Percentiles rank a stretch among this genome's conserved stretches.
Conservation (phyloP, 805 yeast species). For the Cyberlindnera euphorbiae region DNA sequence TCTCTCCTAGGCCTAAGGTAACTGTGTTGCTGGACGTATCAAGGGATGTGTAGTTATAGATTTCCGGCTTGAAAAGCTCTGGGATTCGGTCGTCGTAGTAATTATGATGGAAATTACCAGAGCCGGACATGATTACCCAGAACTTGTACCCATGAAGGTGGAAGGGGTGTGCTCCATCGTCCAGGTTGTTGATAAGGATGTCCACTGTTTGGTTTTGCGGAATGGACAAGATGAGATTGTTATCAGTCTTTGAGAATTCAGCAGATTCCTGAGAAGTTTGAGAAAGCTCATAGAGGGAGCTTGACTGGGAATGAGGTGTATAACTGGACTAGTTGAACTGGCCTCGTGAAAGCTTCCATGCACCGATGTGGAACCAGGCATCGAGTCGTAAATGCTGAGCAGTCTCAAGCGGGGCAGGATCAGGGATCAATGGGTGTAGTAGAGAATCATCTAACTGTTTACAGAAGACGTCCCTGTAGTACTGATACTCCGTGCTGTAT, state of each 20-base stretch:
- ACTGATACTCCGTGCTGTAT: slow-evolving; percentile 13
- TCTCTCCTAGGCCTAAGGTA: slow-evolving; percentile 35
- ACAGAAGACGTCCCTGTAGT: slow-evolving; percentile 19
- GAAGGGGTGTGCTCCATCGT: slow-evolving; percentile 64
- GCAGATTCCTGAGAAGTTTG: slow-evolving; percentile 8
- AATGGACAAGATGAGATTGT: slow-evolving; percentile 15
- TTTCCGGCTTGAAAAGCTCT: slow-evolving; percentile 41
- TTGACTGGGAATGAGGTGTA: slow-evolving; percentile 14
- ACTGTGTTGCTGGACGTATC: too few relatives aligned
- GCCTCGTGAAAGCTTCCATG: slow-evolving; percentile 23
- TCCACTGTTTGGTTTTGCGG: slow-evolving; percentile 38
- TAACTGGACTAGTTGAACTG: slow-evolving; percentile 25
- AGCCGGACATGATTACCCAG: slow-evolving; percentile 25
- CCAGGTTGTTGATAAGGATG: slow-evolving; percentile 59
- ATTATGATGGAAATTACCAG: slow-evolving; percentile 23
- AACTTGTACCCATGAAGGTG: slow-evolving; percentile 49
- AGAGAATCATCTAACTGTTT: slow-evolving; percentile 24
- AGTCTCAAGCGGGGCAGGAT: slow-evolving; percentile 17
- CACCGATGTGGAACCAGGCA: slow-evolving; percentile 25
- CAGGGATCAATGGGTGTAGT: slow-evolving; percentile 20
- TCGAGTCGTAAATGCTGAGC: slow-evolving; percentile 17
- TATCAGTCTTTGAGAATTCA: not conserved
- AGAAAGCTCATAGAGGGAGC: slow-evolving; percentile 17
- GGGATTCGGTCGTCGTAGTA: slow-evolving; percentile 23
- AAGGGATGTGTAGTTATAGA: too few relatives aligned